Base-by-base conservation (phyloP, 805 yeast genomes). In the Pichia membranifaciens region DNA sequence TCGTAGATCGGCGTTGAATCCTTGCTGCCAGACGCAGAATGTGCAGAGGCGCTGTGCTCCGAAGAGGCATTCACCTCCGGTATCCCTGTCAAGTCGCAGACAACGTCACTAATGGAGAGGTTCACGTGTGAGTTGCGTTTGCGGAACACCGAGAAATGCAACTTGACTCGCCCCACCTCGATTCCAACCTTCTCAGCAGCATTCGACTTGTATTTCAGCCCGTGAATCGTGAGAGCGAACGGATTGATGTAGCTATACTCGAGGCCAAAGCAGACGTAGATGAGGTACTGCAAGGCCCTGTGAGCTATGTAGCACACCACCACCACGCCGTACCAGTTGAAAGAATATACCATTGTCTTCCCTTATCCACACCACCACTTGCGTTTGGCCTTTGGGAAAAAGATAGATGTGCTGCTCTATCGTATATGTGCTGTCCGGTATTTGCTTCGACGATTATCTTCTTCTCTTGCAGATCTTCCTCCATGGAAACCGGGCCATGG, bases 121-220 rank as follows among this genome's bases (percentile, higher is more conserved):
- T 18, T 37, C 0, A 38, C 31, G 23, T 42, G 32, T 1, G 31
- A 32, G 12, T 42, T 22, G 10, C 6, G n/a, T 12, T 20, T 22
- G 13, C 9, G 31, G n/a, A 51, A 42, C 4, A 51, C 5, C 15
- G 51, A 41, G 2, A 51, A 34, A 17, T 38, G 47, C 16, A 51
- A 29, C 16, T 32, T 43, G 3, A 50, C 34, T n/a, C n/a, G 36
- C 3, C 37, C 44, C 3, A 47, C 38, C 31, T 23, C 28, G 4
- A 44, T 15, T 1, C 10, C 20, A 9, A 44, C 8, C 39, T 33
- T 32, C 4, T 20, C 32, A 4, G 17, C 18, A 1, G 32, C 9
- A 9, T 22, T 9, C 3, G 33, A 17, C 4, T 22, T 22, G 43
- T 48, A 46, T 16, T 23, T 28, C 2, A 51, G 10, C 33, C 29